A percentile compares a stretch with the other conserved stretches of the same genome.
phyloP scores from a whole-genome alignment of 2,329 filamentous ascomycete species.

The Dothistroma pini region DNA sequence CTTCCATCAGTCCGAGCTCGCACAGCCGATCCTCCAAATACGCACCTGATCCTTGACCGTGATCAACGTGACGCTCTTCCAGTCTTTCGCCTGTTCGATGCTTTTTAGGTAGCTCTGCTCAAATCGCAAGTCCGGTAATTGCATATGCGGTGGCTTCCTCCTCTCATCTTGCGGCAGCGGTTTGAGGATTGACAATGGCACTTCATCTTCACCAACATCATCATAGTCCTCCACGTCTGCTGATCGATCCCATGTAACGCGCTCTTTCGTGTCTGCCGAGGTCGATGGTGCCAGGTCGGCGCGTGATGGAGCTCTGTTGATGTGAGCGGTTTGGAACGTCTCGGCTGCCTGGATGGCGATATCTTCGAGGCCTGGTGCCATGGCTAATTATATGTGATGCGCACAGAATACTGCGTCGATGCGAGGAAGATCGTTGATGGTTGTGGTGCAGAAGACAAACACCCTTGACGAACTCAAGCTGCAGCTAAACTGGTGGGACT shows the following conservation, averaged over 20 bases:
- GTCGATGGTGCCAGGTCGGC: conserved; percentile 82
- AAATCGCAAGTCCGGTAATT: conserved; percentile 78
- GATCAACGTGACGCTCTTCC: conserved; percentile 76
- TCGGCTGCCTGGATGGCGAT: conserved; percentile 60
- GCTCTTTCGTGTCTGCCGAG: conserved; percentile 62
- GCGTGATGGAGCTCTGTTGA: conserved; percentile 66
- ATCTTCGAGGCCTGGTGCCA: conserved; percentile 26
- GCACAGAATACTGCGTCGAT: not conserved
- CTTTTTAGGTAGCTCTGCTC: conserved; percentile 97
- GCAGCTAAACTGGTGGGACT: not conserved
- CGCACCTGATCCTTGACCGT: conserved; percentile 82
- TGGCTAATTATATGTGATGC: not conserved
- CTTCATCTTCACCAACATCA: conserved; percentile 60
- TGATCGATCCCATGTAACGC: conserved; percentile 48
- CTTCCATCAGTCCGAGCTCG: conserved; percentile 5
- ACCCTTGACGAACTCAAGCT: not conserved
- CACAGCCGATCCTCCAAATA: conserved; percentile 5
- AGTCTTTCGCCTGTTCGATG: conserved; percentile 73
- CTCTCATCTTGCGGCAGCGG: conserved; percentile 49
- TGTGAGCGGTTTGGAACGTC: conserved; percentile 74
- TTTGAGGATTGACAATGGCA: conserved; percentile 63
- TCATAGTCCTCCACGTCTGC: conserved; percentile 43
- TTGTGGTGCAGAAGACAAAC: not conserved
- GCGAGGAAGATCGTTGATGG: not conserved
- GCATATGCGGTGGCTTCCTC: conserved; percentile 54